Conservation (phyloP, 2,329 filamentous ascomycete genomes). For the Fusarium pseudonygamai region DNA sequence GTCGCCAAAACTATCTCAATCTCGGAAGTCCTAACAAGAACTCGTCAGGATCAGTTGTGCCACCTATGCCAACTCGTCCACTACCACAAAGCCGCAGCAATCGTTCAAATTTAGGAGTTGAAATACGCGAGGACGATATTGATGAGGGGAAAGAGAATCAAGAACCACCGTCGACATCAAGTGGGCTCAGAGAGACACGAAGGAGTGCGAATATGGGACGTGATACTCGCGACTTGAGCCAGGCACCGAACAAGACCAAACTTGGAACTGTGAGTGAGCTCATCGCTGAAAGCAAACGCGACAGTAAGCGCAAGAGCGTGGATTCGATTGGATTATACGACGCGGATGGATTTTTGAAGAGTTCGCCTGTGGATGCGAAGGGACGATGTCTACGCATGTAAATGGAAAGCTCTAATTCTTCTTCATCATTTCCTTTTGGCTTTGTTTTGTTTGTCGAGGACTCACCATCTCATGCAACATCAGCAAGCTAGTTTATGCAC, state of each 20-base stretch:
- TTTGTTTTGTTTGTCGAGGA: constrained; percentile 21
- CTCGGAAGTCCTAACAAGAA: constrained; percentile 49
- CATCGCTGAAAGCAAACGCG: constrained; percentile 35
- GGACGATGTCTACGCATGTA: constrained; percentile 44
- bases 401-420: background rate
- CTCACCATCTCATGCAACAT: constrained; percentile 7
- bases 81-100: constrained; percentile 21
- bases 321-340: constrained; percentile 58
- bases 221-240: constrained; percentile 34
- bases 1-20: constrained; percentile 58
- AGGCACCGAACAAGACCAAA: constrained; percentile 28
- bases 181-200: constrained; percentile 28
- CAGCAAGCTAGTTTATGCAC: constrained; percentile 16
- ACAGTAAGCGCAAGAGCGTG: constrained; percentile 43
- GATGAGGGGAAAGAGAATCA: constrained; percentile 45
- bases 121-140: constrained; percentile 34
- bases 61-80: background rate
- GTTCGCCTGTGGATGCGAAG: constrained; percentile 51
- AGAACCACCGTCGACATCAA: constrained; percentile 14
- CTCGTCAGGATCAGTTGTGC: background rate
- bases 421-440: background rate
- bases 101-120: constrained; percentile 25
- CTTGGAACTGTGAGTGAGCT: constrained; percentile 43
- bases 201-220: constrained; percentile 33
- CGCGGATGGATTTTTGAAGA: constrained; percentile 56